Conservation (phyloP, 2,329 filamentous ascomycete genomes). For the Leptographium galeiforme region DNA sequence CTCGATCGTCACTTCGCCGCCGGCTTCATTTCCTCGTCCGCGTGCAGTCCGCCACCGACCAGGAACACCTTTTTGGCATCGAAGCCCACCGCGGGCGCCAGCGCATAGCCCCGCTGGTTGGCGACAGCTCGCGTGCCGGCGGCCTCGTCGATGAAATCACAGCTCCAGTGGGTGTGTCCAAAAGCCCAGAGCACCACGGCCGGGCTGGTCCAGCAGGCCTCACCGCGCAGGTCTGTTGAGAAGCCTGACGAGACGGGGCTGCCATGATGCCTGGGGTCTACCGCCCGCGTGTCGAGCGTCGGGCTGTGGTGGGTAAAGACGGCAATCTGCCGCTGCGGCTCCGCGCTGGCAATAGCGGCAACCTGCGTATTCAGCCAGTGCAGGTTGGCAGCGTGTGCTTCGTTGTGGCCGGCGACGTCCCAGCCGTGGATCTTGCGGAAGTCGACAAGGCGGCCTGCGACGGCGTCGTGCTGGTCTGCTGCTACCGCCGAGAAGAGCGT, state of each 20-base stretch:
- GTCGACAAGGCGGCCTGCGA: neutral
- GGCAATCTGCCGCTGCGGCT: constrained; percentile 16
- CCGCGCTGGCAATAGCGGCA: constrained; percentile 10
- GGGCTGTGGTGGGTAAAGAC: constrained; percentile 31
- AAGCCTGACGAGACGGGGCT: constrained; percentile 21
- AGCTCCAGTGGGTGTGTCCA: constrained; percentile 34
- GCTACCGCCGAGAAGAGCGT: constrained; percentile 30
- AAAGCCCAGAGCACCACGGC: constrained; percentile 31
- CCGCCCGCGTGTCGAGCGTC: constrained; percentile 17
- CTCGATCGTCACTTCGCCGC: too few relatives aligned
- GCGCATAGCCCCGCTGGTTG: neutral
- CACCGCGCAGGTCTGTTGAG: constrained; percentile 22
- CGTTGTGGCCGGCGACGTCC: constrained; percentile 22
- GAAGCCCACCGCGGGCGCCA: neutral
- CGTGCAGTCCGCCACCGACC: neutral
- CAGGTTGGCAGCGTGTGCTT: constrained; percentile 24
- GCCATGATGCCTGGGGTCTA: constrained; percentile 19
- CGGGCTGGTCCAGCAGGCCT: constrained; percentile 21
- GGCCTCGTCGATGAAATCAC: constrained; percentile 17
- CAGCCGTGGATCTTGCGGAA: constrained; percentile 14
- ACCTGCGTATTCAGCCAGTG: constrained; percentile 29
- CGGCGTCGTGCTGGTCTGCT: neutral
- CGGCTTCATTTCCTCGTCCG: neutral
- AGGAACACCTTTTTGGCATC: neutral
- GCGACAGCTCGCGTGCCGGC: neutral